Evolutionary conservation across 2,329 filamentous ascomycete species (phyloP).

Genomic region (Penicillium verrucosum): DNA sequence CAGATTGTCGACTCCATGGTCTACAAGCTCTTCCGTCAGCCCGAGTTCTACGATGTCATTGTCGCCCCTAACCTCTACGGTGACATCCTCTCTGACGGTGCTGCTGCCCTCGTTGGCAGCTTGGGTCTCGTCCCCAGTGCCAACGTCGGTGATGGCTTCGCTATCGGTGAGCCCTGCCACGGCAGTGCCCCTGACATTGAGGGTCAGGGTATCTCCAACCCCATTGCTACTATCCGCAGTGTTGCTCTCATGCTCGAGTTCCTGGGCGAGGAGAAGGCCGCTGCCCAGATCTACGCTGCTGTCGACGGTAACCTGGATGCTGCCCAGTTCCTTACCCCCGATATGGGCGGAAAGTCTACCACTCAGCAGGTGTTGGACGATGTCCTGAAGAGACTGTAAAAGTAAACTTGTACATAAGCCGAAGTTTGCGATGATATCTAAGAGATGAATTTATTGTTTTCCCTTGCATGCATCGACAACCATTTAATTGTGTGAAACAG

Average conservation of each 20-base stretch:
- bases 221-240: constrained; percentile 88
- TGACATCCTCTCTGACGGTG: constrained; percentile 92
- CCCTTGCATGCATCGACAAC: background rate
- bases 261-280: constrained; percentile 79
- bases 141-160: constrained; percentile 91
- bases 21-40: constrained; percentile 98
- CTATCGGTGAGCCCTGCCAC: constrained; percentile 97
- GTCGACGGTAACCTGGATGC: constrained; percentile 88
- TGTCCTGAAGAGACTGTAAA: constrained; percentile 75
- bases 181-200: constrained; percentile 94
- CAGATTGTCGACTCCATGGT: constrained; percentile 99
- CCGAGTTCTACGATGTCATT: constrained; percentile 92
- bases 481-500: background rate
- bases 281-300: constrained; percentile 83
- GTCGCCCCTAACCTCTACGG: constrained; percentile 97
- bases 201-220: constrained; percentile 90
- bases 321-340: constrained; percentile 76
- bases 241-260: constrained; percentile 96
- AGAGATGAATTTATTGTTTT: constrained; percentile 5
- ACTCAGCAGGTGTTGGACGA: constrained; percentile 86
- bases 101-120: constrained; percentile 87
- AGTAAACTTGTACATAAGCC: constrained; percentile 17
- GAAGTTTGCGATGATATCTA: constrained; percentile 1
- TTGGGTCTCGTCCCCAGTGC: constrained; percentile 90
- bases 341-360: constrained; percentile 81